Base-by-base conservation (phyloP, 1,284 basidiomycete genomes). In the Apiotrichum laibachii region DNA sequence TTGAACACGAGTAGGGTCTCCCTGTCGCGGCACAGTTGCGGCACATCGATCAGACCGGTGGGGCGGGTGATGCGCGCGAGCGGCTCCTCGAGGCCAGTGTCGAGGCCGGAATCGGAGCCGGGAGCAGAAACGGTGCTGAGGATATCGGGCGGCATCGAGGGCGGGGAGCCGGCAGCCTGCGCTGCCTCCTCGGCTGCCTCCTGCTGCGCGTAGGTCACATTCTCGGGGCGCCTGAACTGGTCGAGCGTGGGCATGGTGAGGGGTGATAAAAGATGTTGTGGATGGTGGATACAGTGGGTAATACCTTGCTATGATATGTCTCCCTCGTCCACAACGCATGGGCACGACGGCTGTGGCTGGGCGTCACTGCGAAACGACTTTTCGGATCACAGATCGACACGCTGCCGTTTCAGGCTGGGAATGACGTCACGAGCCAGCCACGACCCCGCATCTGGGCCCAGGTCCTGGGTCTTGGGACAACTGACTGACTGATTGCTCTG, bases 1-100 rank as follows among this genome's bases (percentile, higher is more conserved):
- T 13, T 6, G 49, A 50, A 40, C 11, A 39, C 13, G 21, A 50
- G 49, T 15, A 50, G 49, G 11, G 49, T 50, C 49, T 50, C 49
- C 8, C 12, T 15, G n/a, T 5, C 8, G 26, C 49, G 49, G 49
- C 49, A 50, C n/a, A 50, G 49, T 6, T n/a, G 13, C 11, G 34
- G 35, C 12, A 21, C 18, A 33, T 50, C 49, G n/a, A 18, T 9
- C 19, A 50, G 3, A 13, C 49, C 49, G 7, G 39, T 35, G n/a
- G 4, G 34, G 35, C 39, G 34, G 5, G 35, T 5, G 6, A 7
- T n/a, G 15, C 33, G 34, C 2, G n/a, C 16, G 19, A 50, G 19
- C 21, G 49, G 12, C 21, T 34, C 22, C 12, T 49, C 47, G 26
- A 49, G 47, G 19, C 48, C 48, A 4, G 48, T 37, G n/a, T 19